Evolutionary conservation across 2,329 filamentous ascomycete species (phyloP), one percentile per base, ranked within the genome.

Genomic region (Bipolaris zeicola): DNA sequence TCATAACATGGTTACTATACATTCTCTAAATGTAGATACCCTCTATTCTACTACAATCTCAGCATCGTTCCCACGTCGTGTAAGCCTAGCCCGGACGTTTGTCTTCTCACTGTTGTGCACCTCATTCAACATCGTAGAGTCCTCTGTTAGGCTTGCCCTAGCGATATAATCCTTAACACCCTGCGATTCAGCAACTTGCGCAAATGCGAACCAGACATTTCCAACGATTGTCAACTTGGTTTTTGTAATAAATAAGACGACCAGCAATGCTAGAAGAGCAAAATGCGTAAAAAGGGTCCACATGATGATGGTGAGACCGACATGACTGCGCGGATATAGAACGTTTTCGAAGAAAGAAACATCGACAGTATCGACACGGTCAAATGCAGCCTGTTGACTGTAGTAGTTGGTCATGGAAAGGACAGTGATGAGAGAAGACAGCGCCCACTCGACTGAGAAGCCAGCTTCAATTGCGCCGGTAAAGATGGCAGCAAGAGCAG

Each of bases 401-500:
- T 59, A 62, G 37, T 62, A 62, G 22, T 58, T 58, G 7, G 49
- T 54, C 28, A 49, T 49, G 1, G 55, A 58, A 3, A 62, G 45
- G 1, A 62, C 34, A 4, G 59, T 62, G 34, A 62, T 50, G 11
- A 62, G n/a, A 16, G 52, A 57, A 6, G 59, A 62, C 41, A 62
- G 14, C 5, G 59, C 52, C 56, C 48, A 62, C 24, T 36, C 55
- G 3, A 59, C 38, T 3, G 52, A 54, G 16, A 33, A 16, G 8
- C n/a, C 26, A 1, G 33, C 26, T 16, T 13, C 24, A 6, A 58
- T 37, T 2, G 52, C 41, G 20, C 48, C 47, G 1, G 24, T 52
- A 26, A 61, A 61, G 16, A 58, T 55, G 14, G 50, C 44, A 3
- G 50, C 52, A 3, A 58, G 14, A 28, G 55, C 52, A 33, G 58